Conservation (phyloP, 2,329 filamentous ascomycete species). For the Arthroderma uncinatum region DNA sequence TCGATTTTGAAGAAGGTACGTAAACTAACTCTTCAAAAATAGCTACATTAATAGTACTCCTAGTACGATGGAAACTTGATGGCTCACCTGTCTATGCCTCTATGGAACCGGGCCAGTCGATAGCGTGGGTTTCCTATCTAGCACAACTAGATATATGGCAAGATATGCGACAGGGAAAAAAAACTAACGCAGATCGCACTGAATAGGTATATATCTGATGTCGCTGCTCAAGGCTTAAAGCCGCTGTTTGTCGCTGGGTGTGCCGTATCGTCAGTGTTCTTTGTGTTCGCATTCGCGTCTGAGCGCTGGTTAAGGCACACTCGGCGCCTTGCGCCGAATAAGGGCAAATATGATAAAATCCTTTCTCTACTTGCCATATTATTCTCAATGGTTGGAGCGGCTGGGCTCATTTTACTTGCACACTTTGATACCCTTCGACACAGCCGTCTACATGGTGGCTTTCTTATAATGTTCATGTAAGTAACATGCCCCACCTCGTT, state of each 20-base stretch:
- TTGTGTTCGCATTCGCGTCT: constrained; percentile 67
- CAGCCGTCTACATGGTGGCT: constrained; percentile 57
- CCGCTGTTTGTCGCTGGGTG: constrained; percentile 53
- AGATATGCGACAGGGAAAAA: neutral
- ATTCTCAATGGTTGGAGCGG: constrained; percentile 65
- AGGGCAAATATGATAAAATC: constrained; percentile 29
- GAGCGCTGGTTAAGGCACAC: constrained; percentile 79
- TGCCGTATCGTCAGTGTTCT: constrained; percentile 58
- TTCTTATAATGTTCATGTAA: constrained; percentile 68
- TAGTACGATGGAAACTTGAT: constrained; percentile 44
- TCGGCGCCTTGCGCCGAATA: constrained; percentile 68
- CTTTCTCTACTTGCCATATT: constrained; percentile 31
- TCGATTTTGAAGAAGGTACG: too few relatives aligned
- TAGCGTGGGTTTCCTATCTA: constrained; percentile 37
- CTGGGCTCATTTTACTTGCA: constrained; percentile 68
- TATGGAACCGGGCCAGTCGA: constrained; percentile 42
- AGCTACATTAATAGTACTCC: constrained; percentile 51
- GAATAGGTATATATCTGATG: constrained; percentile 40
- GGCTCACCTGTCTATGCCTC: constrained; percentile 44
- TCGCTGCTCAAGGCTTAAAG: constrained; percentile 48
- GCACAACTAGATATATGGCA: neutral
- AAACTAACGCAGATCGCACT: neutral
- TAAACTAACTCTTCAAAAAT: constrained; percentile 5
- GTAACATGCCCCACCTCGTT: constrained; percentile 8
- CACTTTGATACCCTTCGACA: constrained; percentile 75